Conservation (phyloP, 1,284 basidiomycete genomes). For the Chondrostereum purpureum region DNA sequence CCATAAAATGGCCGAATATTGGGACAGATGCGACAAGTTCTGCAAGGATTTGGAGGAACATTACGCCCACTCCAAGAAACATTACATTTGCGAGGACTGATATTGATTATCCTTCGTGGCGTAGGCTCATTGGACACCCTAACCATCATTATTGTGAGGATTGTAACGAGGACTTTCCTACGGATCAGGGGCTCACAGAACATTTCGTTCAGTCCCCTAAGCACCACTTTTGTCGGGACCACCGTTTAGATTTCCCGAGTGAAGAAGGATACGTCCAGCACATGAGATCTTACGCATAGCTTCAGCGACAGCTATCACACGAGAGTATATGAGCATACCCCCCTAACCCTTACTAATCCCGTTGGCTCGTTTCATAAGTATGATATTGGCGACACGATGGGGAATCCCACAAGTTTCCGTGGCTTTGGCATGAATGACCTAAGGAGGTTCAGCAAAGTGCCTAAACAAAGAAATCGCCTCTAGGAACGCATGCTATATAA, state of each 20-base stretch:
- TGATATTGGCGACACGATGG: too few relatives aligned
- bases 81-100: not conserved
- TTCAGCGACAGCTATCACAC: too few relatives aligned
- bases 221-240: conserved; percentile 15
- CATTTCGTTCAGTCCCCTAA: conserved; percentile 14
- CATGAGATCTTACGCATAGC: too few relatives aligned
- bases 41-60: not conserved
- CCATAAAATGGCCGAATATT: not conserved
- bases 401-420: too few relatives aligned
- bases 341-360: too few relatives aligned
- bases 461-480: too few relatives aligned
- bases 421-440: too few relatives aligned
- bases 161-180: not conserved
- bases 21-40: not conserved
- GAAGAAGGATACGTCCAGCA: too few relatives aligned
- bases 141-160: not conserved
- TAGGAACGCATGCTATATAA: too few relatives aligned
- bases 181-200: conserved; percentile 8
- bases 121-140: not conserved
- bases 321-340: too few relatives aligned
- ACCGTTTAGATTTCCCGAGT: conserved; percentile 13
- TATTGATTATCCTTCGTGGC: not conserved
- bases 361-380: too few relatives aligned
- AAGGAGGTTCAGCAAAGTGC: too few relatives aligned
- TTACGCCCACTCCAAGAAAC: not conserved